A percentile compares a stretch with the other conserved stretches of the same genome.
These are phyloP conservation scores for Cladobotryum mycophilum DNA, from an alignment of 2,329 filamentous ascomycete species.

Conservation along the genomic window DNA sequence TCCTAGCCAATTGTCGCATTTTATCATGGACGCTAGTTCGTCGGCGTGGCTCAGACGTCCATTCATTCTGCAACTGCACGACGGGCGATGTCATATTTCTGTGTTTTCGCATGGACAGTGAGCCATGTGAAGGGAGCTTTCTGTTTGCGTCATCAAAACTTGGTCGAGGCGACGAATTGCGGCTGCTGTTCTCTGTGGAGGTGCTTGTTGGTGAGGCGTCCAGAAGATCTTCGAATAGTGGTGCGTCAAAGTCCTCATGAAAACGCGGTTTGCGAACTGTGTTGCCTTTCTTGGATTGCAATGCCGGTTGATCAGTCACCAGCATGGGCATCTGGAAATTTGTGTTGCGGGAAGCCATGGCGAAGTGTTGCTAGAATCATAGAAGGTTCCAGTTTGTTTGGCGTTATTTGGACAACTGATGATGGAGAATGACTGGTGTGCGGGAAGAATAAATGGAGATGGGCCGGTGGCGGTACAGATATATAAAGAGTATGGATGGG, in stretches of 20 bases:
- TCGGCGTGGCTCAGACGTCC: conserved; percentile 22
- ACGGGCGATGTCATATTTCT: conserved; percentile 10
- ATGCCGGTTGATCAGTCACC: conserved; percentile 12
- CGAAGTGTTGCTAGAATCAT: not conserved
- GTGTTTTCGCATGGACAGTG: conserved; percentile 10
- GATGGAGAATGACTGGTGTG: no score
- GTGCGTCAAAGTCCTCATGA: conserved; percentile 33
- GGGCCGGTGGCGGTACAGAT: no score
- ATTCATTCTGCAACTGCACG: conserved; percentile 20
- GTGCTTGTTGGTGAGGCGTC: conserved; percentile 25
- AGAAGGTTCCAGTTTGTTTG: not conserved
- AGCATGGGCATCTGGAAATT: conserved; percentile 23
- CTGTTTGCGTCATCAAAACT: not conserved
- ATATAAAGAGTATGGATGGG: no score
- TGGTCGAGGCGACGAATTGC: conserved; percentile 14
- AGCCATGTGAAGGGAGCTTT: not conserved
- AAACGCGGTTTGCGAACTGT: conserved; percentile 28
- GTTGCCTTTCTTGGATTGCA: conserved; percentile 9
- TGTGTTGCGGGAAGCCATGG: conserved; percentile 24
- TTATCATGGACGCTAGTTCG: conserved; percentile 27
- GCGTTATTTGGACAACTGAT: not conserved
- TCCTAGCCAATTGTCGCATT: conserved; percentile 29
- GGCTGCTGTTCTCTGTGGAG: conserved; percentile 21
- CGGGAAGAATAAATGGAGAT: no score
- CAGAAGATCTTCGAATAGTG: conserved; percentile 30